Evolutionary conservation across 169 alveolate species (phyloP).

Genomic region (Cyclospora cayetanensis): DNA sequence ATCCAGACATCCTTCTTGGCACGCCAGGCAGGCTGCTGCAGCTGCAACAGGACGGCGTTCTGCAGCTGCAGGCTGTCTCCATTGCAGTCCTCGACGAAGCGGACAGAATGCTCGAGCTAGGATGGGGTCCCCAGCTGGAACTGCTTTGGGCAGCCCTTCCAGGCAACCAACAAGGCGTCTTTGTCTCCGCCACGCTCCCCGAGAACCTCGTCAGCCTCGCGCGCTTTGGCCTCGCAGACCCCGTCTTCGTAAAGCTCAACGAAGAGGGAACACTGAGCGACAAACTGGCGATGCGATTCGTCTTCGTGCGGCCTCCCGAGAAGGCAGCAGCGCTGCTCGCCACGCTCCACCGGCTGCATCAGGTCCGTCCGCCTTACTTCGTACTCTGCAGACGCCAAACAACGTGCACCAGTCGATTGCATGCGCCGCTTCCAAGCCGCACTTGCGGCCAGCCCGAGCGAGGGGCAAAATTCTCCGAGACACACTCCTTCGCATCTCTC

Average conservation of each 20-base stretch:
- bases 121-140: slow-evolving; percentile 91
- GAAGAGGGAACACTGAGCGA: slow-evolving; percentile 88
- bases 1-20: slow-evolving; percentile 85
- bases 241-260: slow-evolving; percentile 89
- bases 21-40: slow-evolving; percentile 81
- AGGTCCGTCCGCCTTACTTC: no score
- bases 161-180: slow-evolving; percentile 82
- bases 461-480: no score
- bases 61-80: slow-evolving; percentile 85
- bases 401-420: no score
- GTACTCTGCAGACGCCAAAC: no score
- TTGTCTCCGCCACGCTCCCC: slow-evolving; percentile 95
- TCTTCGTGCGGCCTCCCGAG: slow-evolving; percentile 74
- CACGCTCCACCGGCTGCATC: background rate
- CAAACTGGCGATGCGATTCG: slow-evolving; percentile 72
- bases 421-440: no score
- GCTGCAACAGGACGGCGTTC: slow-evolving; percentile 88
- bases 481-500: background rate
- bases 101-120: slow-evolving; percentile 94
- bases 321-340: background rate
- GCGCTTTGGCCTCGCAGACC: slow-evolving; percentile 88
- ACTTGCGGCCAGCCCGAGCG: no score
- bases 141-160: slow-evolving; percentile 87
- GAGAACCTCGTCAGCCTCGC: slow-evolving; percentile 88
- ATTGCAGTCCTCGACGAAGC: slow-evolving; percentile 94